phyloP scores from a whole-genome alignment of 2,329 filamentous ascomycete species.

The Diplodia sapinea region DNA sequence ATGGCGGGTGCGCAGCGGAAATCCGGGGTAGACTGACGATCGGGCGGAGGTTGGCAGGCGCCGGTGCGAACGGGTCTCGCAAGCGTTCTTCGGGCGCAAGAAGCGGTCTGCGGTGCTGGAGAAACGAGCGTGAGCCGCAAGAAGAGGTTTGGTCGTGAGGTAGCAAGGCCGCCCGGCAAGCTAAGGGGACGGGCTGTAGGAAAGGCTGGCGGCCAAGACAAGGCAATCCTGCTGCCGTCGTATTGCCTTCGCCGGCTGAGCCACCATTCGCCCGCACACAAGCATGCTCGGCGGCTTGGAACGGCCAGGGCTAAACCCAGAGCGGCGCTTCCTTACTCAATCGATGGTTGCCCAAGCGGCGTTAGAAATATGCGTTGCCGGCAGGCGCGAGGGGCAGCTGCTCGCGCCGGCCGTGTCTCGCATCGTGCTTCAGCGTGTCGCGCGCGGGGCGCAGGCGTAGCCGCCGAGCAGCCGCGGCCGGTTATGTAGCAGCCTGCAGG shows the following conservation, averaged over 20 bases:
- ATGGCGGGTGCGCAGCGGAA: conserved; percentile 30
- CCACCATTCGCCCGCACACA: conserved; percentile 16
- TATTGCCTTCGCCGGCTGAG: conserved; percentile 22
- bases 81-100: neutral
- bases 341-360: conserved; percentile 1
- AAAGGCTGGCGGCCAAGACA: conserved; percentile 1
- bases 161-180: conserved; percentile 11
- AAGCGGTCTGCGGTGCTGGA: neutral
- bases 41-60: conserved; percentile 16
- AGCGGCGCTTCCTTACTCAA: neutral
- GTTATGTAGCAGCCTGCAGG: conserved; percentile 18
- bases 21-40: conserved; percentile 28
- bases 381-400: neutral
- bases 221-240: conserved; percentile 17
- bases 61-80: neutral
- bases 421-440: conserved; percentile 21
- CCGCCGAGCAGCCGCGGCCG: conserved; percentile 22
- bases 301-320: conserved; percentile 11
- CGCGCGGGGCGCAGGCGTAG: conserved; percentile 5
- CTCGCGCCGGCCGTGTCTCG: conserved; percentile 11
- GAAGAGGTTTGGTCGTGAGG: conserved; percentile 18
- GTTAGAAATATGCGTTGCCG: neutral
- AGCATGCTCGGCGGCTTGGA: conserved; percentile 24
- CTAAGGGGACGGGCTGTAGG: conserved; percentile 18
- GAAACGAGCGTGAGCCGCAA: conserved; percentile 18